phyloP scores from a whole-genome alignment of 2,329 filamentous ascomycete genomes.

The Leptographium wingfieldii region DNA sequence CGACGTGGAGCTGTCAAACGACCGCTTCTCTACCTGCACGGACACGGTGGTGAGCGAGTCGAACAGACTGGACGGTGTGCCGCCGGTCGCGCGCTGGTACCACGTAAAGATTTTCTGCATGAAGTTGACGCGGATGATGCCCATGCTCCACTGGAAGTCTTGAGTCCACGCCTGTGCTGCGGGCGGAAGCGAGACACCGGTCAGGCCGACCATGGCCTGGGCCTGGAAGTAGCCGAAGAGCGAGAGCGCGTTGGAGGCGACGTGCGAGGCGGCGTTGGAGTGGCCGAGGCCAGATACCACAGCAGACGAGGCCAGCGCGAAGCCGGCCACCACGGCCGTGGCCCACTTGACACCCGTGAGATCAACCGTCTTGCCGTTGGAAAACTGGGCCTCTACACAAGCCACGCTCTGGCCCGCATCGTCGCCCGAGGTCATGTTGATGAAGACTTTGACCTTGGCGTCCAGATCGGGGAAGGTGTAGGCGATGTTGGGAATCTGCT shows the following conservation, averaged over 20 bases:
- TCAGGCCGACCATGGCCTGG: slow-evolving; percentile 72
- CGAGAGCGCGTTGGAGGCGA: slow-evolving; percentile 72
- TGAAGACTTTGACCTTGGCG: slow-evolving; percentile 59
- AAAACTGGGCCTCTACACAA: slow-evolving; percentile 68
- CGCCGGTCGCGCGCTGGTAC: slow-evolving; percentile 79
- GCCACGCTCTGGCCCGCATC: slow-evolving; percentile 46
- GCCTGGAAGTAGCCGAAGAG: slow-evolving; percentile 81
- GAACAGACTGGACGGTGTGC: slow-evolving; percentile 61
- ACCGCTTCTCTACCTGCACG: slow-evolving; percentile 55
- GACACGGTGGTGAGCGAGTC: slow-evolving; percentile 57
- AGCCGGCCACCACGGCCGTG: slow-evolving; percentile 63
- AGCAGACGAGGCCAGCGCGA: slow-evolving; percentile 63
- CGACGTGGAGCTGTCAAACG: slow-evolving; percentile 15
- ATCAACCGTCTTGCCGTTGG: slow-evolving; percentile 74
- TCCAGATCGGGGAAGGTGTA: slow-evolving; percentile 77
- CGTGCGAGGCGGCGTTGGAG: slow-evolving; percentile 76
- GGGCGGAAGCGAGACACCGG: slow-evolving; percentile 60
- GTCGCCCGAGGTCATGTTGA: slow-evolving; percentile 47
- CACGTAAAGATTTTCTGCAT: slow-evolving; percentile 71
- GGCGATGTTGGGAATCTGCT: slow-evolving; percentile 60
- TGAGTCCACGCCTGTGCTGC: slow-evolving; percentile 80
- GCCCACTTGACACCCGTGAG: slow-evolving; percentile 70
- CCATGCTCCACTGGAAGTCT: slow-evolving; percentile 89
- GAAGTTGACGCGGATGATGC: slow-evolving; percentile 68
- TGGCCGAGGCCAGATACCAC: slow-evolving; percentile 73